These are phyloP conservation scores for Cladophialophora bantiana DNA, from an alignment of 2,329 filamentous ascomycete species.

Conservation along the genomic window DNA sequence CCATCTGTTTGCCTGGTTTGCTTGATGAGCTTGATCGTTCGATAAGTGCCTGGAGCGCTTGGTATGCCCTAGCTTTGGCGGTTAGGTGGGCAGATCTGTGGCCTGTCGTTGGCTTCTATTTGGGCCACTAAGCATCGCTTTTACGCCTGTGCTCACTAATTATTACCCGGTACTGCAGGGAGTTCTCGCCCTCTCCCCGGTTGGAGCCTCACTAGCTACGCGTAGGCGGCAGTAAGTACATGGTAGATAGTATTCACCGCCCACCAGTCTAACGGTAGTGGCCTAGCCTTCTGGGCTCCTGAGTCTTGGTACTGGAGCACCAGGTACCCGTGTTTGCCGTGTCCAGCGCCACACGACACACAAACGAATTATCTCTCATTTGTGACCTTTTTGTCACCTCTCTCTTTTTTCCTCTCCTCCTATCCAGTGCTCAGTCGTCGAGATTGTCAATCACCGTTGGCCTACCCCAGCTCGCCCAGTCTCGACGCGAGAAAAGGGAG, in stretches of 20 bases:
- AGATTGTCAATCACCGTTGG: neutral
- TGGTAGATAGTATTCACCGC: neutral
- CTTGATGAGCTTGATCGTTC: no score
- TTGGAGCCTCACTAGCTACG: slow-evolving; percentile 1
- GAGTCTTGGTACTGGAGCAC: no score
- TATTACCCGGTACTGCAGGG: neutral
- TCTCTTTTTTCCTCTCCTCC: no score
- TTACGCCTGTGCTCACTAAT: neutral
- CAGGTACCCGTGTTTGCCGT: no score
- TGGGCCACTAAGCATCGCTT: neutral
- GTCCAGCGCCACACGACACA: no score
- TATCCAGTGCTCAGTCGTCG: no score
- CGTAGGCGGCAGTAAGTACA: neutral
- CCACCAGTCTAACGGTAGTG: neutral
- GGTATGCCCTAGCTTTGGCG: neutral
- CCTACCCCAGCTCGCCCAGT: neutral
- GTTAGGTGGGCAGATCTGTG: neutral
- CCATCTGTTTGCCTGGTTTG: neutral
- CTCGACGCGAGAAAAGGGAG: neutral
- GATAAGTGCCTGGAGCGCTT: no score
- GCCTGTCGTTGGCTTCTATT: neutral
- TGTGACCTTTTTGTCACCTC: no score
- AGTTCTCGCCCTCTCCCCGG: slow-evolving; percentile 6
- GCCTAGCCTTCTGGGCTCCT: no score
- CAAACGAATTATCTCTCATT: no score